Base-by-base conservation (phyloP, 129 eudicot species). In the Saposhnikovia divaricata region DNA sequence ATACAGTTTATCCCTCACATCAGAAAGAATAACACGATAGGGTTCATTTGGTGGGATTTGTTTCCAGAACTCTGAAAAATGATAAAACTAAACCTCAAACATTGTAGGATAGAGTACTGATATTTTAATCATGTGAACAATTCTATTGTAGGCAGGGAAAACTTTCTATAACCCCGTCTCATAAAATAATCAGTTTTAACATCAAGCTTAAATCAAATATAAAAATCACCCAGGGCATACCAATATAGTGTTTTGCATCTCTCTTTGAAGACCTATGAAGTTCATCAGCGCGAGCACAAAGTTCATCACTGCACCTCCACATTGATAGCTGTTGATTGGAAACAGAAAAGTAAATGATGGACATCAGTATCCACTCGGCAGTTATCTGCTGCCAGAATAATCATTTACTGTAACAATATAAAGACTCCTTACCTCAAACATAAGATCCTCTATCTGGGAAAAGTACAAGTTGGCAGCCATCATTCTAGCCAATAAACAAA, bases 291-390 rank as follows among this genome's bases (percentile, higher is more conserved):
- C 90, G 89, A 50, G 75, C 84, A 47, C 90, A 88, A 21, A 92
- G 92, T 84, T 92, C 97, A 63, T 92, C 93, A 34, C 65, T 92
- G 87, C 97, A 92, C 38, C 97, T 91, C 93, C 97, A 92, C 97
- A 92, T 90, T 0, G 97, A 92, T n/a, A 92, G 87, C 97, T 92
- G 85, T 39, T 59, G 55, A 40, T 73, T 11, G 77, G 82, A 57
- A 11, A 38, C 28, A 71, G 76, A 69, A 47, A 65, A 37, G n/a
- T 38, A 44, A 72, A 11, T 37, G 31, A 25, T 5, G 19, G 69
- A 16, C 18, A 50, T 42, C 3, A 51, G 39, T 34, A 31, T 18
- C 55, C 69, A 6, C 42, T 55, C 3, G 13, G 63, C 28, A 37
- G 4, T 27, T 14, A 74, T 15, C 55, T 10, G 12, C 38, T 28